These are phyloP conservation scores for Vitis labrusca DNA, from an alignment of 164 flowering plant species.

Conservation along the genomic window DNA sequence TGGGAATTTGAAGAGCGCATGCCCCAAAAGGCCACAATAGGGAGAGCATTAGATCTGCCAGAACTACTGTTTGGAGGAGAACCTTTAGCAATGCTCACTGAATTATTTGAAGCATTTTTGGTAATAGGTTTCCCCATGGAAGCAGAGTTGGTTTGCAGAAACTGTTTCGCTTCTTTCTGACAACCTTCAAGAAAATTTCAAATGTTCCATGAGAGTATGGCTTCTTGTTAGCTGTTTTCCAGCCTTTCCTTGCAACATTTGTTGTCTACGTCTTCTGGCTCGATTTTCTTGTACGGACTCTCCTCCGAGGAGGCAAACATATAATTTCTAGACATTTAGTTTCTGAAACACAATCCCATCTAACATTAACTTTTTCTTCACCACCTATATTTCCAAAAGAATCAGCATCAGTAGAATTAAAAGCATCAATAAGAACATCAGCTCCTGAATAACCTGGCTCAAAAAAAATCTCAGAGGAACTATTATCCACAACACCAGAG, in stretches of 20 bases:
- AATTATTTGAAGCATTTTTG: constrained; percentile 46
- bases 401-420: constrained; percentile 21
- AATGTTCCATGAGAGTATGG: constrained; percentile 4
- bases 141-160: constrained; percentile 45
- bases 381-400: constrained; percentile 11
- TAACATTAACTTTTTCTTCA: constrained; percentile 22
- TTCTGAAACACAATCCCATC: constrained; percentile 16
- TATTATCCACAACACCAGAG: constrained; percentile 6
- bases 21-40: constrained; percentile 93
- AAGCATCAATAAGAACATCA: constrained; percentile 17
- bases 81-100: constrained; percentile 34
- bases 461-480: constrained; percentile 11
- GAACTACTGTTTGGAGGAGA: constrained; percentile 77
- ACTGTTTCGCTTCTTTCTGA: constrained; percentile 60
- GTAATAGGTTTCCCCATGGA: constrained; percentile 65
- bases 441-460: constrained; percentile 16
- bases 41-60: constrained; percentile 71
- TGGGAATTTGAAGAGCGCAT: constrained; percentile 49
- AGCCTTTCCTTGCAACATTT: constrained; percentile 24
- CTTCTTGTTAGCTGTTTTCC: constrained; percentile 20
- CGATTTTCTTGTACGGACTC: constrained; percentile 26
- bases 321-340: constrained; percentile 21
- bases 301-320: constrained; percentile 30
- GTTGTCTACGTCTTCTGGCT: constrained; percentile 23
- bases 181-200: constrained; percentile 21